Conservation (phyloP, 257 asterid genomes). For the Nicotiana tomentosiformis region DNA sequence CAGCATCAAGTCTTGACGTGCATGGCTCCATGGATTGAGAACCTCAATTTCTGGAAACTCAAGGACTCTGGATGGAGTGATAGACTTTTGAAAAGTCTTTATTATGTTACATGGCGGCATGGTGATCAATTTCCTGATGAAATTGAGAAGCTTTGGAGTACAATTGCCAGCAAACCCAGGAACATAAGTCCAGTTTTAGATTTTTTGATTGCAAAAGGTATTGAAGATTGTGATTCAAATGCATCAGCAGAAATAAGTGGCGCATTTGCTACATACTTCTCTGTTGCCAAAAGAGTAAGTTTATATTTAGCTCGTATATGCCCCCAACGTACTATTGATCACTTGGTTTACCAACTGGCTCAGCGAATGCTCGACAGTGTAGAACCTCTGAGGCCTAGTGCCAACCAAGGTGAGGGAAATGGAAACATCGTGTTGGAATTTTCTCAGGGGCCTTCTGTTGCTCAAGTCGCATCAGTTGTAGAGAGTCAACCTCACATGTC, state of each 20-base stretch:
- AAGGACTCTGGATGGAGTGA: slow-evolving; percentile 99
- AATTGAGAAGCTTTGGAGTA: slow-evolving; percentile 99
- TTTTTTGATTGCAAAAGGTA: slow-evolving; percentile 94
- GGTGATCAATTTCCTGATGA: slow-evolving; percentile 99
- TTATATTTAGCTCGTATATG: slow-evolving; percentile 94
- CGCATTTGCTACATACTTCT: slow-evolving; percentile 95
- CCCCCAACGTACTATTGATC: slow-evolving; percentile 97
- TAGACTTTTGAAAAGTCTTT: slow-evolving; percentile 84
- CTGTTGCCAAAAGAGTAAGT: slow-evolving; percentile 96
- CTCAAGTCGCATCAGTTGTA: slow-evolving; percentile 66
- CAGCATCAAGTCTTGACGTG: slow-evolving; percentile 98
- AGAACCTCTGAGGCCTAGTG: slow-evolving; percentile 58
- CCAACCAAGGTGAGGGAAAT: slow-evolving; percentile 62
- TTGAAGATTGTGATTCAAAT: slow-evolving; percentile 97
- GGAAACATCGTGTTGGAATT: slow-evolving; percentile 79
- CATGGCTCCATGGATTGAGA: slow-evolving; percentile 99
- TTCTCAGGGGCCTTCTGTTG: slow-evolving; percentile 79
- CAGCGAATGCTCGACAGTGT: slow-evolving; percentile 94
- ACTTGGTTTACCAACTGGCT: slow-evolving; percentile 97
- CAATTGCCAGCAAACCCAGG: slow-evolving; percentile 95
- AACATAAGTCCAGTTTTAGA: slow-evolving; percentile 95
- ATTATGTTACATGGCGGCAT: slow-evolving; percentile 95
- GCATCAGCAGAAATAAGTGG: slow-evolving; percentile 99
- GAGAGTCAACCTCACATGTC: slow-evolving; percentile 99
- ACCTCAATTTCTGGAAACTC: slow-evolving; percentile 95